Percentiles rank a stretch among this genome's conserved stretches.
phyloP scores from a whole-genome alignment of 148 eudicot species.

The Chenopodium album region DNA sequence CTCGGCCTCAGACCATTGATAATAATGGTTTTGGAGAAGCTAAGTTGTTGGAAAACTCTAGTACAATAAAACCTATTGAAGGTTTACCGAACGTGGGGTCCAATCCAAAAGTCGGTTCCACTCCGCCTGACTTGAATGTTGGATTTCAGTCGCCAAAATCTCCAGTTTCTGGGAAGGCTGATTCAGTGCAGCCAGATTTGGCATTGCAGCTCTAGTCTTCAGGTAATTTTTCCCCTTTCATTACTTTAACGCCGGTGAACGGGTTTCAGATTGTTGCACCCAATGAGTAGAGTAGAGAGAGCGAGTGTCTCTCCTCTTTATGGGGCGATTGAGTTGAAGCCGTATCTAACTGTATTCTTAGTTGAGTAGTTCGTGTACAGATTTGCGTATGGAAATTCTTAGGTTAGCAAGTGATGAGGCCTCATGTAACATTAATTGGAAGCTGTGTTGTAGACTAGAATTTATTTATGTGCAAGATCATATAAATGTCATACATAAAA shows the following conservation, averaged over 20 bases:
- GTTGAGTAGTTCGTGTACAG: slow-evolving; percentile 36
- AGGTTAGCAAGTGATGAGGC: slow-evolving; percentile 31
- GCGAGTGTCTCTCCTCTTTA: slow-evolving; percentile 13
- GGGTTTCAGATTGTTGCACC: slow-evolving; percentile 21
- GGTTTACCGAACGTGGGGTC: slow-evolving; percentile 3
- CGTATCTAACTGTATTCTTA: slow-evolving; percentile 31
- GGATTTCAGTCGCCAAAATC: slow-evolving; percentile 40
- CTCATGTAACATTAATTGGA: slow-evolving; percentile 27
- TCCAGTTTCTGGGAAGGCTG: slow-evolving; percentile 32
- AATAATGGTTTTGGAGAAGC: slow-evolving; percentile 19
- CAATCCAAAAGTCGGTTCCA: slow-evolving; percentile 20
- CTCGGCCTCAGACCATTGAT: slow-evolving; percentile 7
- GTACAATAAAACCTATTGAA: slow-evolving; percentile 14
- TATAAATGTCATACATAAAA: slow-evolving; percentile 21
- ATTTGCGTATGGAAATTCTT: slow-evolving; percentile 28
- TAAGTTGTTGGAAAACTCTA: slow-evolving; percentile 18
- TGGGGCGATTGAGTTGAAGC: slow-evolving; percentile 10
- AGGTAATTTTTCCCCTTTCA: slow-evolving; percentile 5
- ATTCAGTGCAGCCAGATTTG: slow-evolving; percentile 38
- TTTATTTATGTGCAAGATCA: slow-evolving; percentile 19
- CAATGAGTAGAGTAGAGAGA: slow-evolving; percentile 13
- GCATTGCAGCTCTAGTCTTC: slow-evolving; percentile 39
- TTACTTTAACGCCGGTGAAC: slow-evolving; percentile 18
- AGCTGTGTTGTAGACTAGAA: slow-evolving; percentile 23
- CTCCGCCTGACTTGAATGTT: slow-evolving; percentile 46